These are phyloP conservation scores for Pilobolus umbonatus DNA, from an alignment of 192 early-diverging fungal species.

Conservation along the genomic window DNA sequence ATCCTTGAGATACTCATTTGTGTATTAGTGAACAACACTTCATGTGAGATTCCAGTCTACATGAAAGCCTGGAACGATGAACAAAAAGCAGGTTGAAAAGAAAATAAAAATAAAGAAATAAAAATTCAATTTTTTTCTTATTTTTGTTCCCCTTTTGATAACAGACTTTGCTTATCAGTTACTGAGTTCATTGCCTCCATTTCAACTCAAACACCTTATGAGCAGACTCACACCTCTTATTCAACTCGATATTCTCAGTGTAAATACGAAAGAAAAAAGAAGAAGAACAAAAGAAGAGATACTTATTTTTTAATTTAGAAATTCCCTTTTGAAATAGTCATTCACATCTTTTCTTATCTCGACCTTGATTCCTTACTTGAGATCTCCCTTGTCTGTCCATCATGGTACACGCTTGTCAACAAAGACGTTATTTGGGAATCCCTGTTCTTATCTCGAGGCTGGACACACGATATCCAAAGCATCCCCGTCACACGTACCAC, in stretches of 20 bases:
- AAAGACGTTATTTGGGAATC: conserved; percentile 57
- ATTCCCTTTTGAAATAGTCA: conserved; percentile 49
- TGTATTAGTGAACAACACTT: background rate
- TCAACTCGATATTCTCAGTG: conserved; percentile 48
- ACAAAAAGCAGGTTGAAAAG: conserved; percentile 31
- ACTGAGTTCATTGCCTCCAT: conserved; percentile 42
- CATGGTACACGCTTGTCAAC: conserved; percentile 47
- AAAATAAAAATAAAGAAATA: background rate
- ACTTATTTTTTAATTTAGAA: conserved; percentile 13
- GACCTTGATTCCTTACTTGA: conserved; percentile 42
- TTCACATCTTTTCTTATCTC: conserved; percentile 47
- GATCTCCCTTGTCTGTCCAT: conserved; percentile 45
- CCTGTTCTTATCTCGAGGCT: conserved; percentile 31
- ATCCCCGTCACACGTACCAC: background rate
- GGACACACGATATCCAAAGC: conserved; percentile 5
- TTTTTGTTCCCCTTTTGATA: background rate
- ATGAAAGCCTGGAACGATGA: conserved; percentile 35
- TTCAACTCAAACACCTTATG: conserved; percentile 35
- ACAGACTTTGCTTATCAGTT: conserved; percentile 47
- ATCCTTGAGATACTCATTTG: background rate
- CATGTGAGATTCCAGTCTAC: conserved; percentile 28
- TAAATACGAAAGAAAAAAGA: too few species aligned
- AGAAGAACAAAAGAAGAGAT: conserved; percentile 1
- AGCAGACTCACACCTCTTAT: conserved; percentile 40
- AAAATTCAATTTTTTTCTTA: background rate